Evolutionary conservation across 768 basidiomycete species (phyloP), one percentile per base, ranked within the genome.

Genomic region (Phylloporus arenicola): DNA sequence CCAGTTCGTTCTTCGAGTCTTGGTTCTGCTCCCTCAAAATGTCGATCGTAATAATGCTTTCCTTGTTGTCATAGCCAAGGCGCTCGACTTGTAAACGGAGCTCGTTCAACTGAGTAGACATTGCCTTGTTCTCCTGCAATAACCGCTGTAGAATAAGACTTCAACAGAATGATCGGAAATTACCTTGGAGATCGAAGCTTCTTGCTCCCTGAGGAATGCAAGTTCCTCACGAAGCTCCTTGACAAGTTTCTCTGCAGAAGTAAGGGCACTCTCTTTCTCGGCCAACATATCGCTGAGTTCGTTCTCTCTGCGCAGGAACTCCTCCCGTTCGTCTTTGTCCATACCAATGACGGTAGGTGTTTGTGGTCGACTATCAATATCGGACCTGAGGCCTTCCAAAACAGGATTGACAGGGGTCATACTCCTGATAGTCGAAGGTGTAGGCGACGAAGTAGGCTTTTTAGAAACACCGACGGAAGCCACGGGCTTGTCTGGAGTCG

Each of bases 321-420:
- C 96, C 57, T 99, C 96, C 51, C 94, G 75, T 71, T 99, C 96
- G 61, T 98, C 96, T 74, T 93, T 92, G 56, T 96, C 94, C 57
- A 98, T 67, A 19, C 85, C 84, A 47, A 88, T 77, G 37, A 87
- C 87, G 7, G 89, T 90, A 13, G 95, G 96, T 14, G 96, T 98
- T 64, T 90, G 88, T 22, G 95, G 93, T 49, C 96, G 75, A 63
- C 88, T 91, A 51, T 88, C 85, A 34, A 87, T 63, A 34, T 89
- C 90, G 2, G 75, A 72, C 45, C 84, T 75, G 46, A 92, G 70
- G 40, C 86, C 78, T 61, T 92, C 84, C 30, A 91, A 70, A 43
- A 74, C 71, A 49, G 88, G 86, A 64, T 86, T 84, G 39, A 86
- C 75, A 31, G 92, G 82, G 1, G 91, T 93, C 54, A 80, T 78